phyloP scores from a whole-genome alignment of 192 early-diverging fungal genomes.

The Jimgerdemannia flammicorona region DNA sequence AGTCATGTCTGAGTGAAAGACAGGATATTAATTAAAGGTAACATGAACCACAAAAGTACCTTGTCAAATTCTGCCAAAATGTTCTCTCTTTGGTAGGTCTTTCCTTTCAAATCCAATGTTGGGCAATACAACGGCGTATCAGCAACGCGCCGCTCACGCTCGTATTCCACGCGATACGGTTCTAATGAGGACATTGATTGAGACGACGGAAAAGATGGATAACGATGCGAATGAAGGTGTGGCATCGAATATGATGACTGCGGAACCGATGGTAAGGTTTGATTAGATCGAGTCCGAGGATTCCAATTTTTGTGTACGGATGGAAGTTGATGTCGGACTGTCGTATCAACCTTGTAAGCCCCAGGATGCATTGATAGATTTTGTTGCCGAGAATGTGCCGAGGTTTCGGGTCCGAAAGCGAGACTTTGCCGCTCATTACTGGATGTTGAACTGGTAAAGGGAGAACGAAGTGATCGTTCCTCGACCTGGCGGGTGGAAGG shows the following conservation, averaged over 20 bases:
- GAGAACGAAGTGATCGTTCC: background rate
- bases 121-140: too few relatives aligned
- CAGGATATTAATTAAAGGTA: background rate
- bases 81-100: background rate
- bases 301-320: background rate
- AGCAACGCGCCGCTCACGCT: background rate
- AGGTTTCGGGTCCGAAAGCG: background rate
- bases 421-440: background rate
- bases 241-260: background rate
- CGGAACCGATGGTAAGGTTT: background rate
- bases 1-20: background rate
- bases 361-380: background rate
- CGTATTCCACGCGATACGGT: background rate
- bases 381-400: background rate
- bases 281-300: background rate
- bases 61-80: background rate
- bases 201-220: background rate
- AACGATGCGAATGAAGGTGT: background rate
- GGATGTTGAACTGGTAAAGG: background rate
- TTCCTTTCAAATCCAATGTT: background rate
- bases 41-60: background rate
- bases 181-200: background rate
- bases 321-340: background rate
- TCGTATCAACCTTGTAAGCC: background rate
- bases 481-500: background rate